Percentiles rank a stretch among this genome's conserved stretches.
Evolutionary conservation across 2,329 filamentous ascomycete species (phyloP).

Genomic region (Alternaria atra): DNA sequence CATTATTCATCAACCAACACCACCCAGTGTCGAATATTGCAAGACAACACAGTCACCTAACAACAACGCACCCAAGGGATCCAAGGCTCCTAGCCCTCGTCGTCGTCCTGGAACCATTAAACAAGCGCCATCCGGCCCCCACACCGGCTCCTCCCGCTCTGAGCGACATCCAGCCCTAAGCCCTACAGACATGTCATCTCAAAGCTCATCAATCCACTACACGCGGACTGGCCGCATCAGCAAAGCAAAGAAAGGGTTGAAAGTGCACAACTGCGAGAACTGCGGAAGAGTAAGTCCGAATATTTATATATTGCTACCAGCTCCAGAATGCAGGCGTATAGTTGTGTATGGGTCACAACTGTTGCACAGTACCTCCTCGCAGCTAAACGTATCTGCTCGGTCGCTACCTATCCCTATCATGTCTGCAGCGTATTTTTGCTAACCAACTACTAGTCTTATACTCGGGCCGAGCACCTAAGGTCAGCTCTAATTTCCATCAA

Average conservation of each 20-base stretch:
- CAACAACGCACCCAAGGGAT: slow-evolving; percentile 35
- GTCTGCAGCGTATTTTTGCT: slow-evolving; percentile 20
- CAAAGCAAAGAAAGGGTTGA: slow-evolving; percentile 58
- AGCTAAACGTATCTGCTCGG: background rate
- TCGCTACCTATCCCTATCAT: background rate
- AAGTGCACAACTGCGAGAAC: slow-evolving; percentile 56
- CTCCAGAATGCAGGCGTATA: background rate
- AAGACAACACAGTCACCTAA: slow-evolving; percentile 40
- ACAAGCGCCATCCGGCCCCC: slow-evolving; percentile 33
- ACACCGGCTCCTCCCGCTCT: slow-evolving; percentile 40
- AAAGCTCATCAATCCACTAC: slow-evolving; percentile 48
- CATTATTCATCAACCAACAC: slow-evolving; percentile 21
- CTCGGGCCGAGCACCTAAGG: slow-evolving; percentile 59
- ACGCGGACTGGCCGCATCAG: slow-evolving; percentile 59
- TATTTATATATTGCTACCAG: background rate
- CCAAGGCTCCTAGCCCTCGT: slow-evolving; percentile 36
- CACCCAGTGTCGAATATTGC: slow-evolving; percentile 29
- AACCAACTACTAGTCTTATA: slow-evolving; percentile 54
- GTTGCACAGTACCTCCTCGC: background rate
- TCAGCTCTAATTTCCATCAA: slow-evolving; percentile 21
- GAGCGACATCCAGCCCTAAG: slow-evolving; percentile 43
- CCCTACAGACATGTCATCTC: slow-evolving; percentile 42
- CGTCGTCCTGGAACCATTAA: slow-evolving; percentile 38
- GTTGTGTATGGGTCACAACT: slow-evolving; percentile 10
- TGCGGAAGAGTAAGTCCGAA: slow-evolving; percentile 56